Conservation (phyloP, 306 rosid species). For the Inga leiocalycina region DNA sequence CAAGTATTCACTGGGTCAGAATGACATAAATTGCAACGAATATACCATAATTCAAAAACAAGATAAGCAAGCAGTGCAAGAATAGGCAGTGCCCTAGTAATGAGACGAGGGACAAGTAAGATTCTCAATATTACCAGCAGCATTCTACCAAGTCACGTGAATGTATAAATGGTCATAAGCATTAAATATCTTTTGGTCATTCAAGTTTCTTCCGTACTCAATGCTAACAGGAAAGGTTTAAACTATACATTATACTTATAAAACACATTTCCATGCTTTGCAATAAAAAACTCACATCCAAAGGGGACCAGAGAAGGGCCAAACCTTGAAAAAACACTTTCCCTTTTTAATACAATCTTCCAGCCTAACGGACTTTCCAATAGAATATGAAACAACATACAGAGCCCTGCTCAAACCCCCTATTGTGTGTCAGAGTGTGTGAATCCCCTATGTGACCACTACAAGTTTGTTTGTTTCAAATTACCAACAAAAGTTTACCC, state of each 20-base stretch:
- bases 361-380: background rate
- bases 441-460: background rate
- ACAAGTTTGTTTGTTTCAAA: background rate
- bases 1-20: background rate
- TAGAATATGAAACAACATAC: constrained; percentile 4
- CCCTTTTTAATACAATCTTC: constrained; percentile 7
- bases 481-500: background rate
- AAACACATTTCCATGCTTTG: background rate
- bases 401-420: background rate
- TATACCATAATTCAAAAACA: background rate
- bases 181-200: constrained; percentile 2
- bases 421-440: background rate
- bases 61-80: background rate
- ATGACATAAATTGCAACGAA: background rate
- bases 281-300: background rate
- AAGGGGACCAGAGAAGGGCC: constrained; percentile 22
- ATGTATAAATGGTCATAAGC: constrained; percentile 24
- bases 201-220: background rate
- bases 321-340: background rate
- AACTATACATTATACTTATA: constrained; percentile 3
- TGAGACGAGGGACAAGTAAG: constrained; percentile 26
- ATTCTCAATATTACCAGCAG: constrained; percentile 27
- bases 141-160: constrained; percentile 23
- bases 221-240: constrained; percentile 1
- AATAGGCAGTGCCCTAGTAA: background rate